These are phyloP conservation scores for Streptanthus diversifolius DNA, from an alignment of 345 rosid genomes.

Conservation along the genomic window DNA sequence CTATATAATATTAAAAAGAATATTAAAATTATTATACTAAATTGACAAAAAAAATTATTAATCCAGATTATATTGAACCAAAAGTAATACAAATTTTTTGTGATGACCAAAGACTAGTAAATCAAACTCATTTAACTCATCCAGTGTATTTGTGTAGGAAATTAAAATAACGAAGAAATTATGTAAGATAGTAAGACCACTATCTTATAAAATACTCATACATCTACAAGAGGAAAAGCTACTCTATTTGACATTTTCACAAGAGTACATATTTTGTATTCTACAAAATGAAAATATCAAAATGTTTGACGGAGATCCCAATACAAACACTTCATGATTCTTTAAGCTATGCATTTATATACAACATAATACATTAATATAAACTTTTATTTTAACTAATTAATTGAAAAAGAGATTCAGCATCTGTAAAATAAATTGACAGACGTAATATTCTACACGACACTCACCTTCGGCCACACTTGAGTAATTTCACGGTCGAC, in stretches of 20 bases:
- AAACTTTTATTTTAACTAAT: neutral
- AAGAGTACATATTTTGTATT: neutral
- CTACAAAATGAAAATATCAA: neutral
- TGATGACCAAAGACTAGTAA: no score
- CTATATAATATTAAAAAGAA: no score
- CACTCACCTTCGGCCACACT: slow-evolving; percentile 24
- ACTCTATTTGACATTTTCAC: neutral
- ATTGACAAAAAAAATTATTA: no score
- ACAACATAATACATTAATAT: neutral
- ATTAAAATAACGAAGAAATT: neutral
- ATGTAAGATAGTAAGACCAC: neutral
- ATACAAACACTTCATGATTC: slow-evolving; percentile 22
- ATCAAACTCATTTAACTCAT: neutral
- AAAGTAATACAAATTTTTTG: no score
- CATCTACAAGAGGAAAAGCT: neutral
- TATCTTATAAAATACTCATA: neutral
- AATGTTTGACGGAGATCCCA: slow-evolving; percentile 28
- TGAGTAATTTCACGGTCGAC: slow-evolving; percentile 12
- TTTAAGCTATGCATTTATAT: slow-evolving; percentile 17
- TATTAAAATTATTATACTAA: no score
- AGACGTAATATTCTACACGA: slow-evolving; percentile 28
- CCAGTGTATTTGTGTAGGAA: neutral
- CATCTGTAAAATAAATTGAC: slow-evolving; percentile 6
- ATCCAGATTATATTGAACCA: no score
- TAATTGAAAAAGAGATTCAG: neutral